These are phyloP conservation scores for Inonotus hispidus DNA, from an alignment of 1,284 basidiomycete genomes.

Conservation along the genomic window DNA sequence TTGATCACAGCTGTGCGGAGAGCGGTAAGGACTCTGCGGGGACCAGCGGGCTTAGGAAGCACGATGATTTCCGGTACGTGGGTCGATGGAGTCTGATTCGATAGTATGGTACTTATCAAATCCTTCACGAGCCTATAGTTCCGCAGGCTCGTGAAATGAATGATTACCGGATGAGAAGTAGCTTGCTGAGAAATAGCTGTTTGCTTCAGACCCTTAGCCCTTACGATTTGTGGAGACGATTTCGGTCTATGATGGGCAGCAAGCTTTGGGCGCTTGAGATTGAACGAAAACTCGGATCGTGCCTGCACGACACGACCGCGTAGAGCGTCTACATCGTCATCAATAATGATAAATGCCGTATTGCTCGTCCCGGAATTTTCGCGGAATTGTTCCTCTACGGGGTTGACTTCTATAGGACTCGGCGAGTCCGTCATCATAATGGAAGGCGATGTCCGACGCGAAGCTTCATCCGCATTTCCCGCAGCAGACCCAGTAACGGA, in stretches of 20 bases:
- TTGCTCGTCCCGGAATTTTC: background rate
- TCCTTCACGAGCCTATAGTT: slow-evolving; percentile 89
- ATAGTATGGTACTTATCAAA: slow-evolving; percentile 67
- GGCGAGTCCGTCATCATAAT: slow-evolving; percentile 17
- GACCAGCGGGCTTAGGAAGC: slow-evolving; percentile 92
- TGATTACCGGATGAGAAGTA: slow-evolving; percentile 49
- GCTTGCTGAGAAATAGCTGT: slow-evolving; percentile 26
- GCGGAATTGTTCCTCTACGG: slow-evolving; percentile 11
- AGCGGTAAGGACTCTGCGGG: slow-evolving; percentile 84
- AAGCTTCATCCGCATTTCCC: slow-evolving; percentile 13
- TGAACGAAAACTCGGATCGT: slow-evolving; percentile 49
- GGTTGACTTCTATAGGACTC: slow-evolving; percentile 9
- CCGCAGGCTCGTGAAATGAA: slow-evolving; percentile 86
- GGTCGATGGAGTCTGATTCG: slow-evolving; percentile 33
- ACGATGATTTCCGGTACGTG: slow-evolving; percentile 81
- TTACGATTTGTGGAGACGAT: slow-evolving; percentile 71
- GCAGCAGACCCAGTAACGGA: slow-evolving; percentile 2
- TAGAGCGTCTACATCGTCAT: slow-evolving; percentile 79
- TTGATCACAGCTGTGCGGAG: slow-evolving; percentile 82
- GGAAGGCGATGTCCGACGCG: slow-evolving; percentile 11
- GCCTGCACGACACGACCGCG: slow-evolving; percentile 64
- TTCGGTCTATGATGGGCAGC: slow-evolving; percentile 63
- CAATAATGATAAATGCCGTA: slow-evolving; percentile 75
- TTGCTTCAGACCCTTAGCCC: slow-evolving; percentile 39
- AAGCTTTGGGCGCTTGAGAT: slow-evolving; percentile 70